A percentile compares a stretch with the other conserved stretches of the same genome.
phyloP scores from a whole-genome alignment of 352 stramenopile species.

The Phytophthora kernoviae region DNA sequence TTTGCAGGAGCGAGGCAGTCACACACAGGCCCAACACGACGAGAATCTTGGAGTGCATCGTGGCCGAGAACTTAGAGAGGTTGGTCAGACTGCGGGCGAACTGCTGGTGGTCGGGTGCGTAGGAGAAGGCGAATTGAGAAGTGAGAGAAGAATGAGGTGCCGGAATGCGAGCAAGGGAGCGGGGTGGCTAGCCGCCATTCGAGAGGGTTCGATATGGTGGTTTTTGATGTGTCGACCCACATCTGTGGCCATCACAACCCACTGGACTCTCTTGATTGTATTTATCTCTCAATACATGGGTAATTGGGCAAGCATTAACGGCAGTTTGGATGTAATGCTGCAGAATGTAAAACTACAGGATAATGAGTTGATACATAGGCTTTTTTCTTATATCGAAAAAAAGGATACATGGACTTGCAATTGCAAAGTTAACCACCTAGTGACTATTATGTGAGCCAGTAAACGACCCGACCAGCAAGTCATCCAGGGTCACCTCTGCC shows the following conservation, averaged over 20 bases:
- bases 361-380: background rate
- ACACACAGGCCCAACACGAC: constrained; percentile 8
- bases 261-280: too few relatives aligned
- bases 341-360: too few relatives aligned
- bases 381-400: background rate
- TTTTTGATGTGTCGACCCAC: too few relatives aligned
- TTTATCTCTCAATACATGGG: too few relatives aligned
- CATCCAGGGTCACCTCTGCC: background rate
- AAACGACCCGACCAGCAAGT: background rate
- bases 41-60: constrained; percentile 16
- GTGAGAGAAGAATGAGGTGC: constrained; percentile 6
- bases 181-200: too few relatives aligned
- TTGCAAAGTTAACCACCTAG: background rate
- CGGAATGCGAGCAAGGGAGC: background rate
- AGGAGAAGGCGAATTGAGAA: constrained; percentile 16
- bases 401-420: background rate
- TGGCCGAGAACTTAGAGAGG: background rate
- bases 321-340: too few relatives aligned
- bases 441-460: background rate
- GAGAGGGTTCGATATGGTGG: too few relatives aligned
- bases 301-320: too few relatives aligned
- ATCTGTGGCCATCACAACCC: too few relatives aligned
- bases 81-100: background rate
- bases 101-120: constrained; percentile 4
- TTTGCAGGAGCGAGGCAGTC: constrained; percentile 6